Evolutionary conservation across 345 rosid species (phyloP).

Genomic region (Eucalyptus sp.): DNA sequence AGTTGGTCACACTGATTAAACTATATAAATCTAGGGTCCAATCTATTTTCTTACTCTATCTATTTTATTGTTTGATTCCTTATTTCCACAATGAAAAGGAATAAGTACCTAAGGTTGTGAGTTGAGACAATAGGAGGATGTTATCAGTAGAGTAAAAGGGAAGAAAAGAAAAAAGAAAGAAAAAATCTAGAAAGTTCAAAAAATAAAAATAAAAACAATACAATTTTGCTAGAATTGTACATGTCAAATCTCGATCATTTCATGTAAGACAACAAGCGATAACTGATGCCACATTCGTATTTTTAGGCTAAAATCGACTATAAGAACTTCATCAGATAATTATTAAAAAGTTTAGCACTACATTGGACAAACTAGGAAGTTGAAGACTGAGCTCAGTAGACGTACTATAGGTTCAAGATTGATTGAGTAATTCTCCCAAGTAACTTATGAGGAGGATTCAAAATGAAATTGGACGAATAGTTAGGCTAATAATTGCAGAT

Average conservation of each 20-base stretch:
- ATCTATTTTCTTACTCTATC: background rate
- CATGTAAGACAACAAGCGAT: background rate
- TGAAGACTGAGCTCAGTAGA: background rate
- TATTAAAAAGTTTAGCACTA: background rate
- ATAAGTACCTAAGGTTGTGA: background rate
- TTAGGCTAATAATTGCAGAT: background rate
- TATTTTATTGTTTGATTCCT: background rate
- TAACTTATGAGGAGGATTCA: background rate
- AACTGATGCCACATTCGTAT: accelerated
- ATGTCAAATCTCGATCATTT: background rate
- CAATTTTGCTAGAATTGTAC: background rate
- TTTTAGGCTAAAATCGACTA: background rate
- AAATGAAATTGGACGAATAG: background rate
- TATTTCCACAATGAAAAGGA: background rate
- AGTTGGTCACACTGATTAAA: too few species aligned
- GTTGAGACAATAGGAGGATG: background rate
- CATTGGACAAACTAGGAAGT: background rate
- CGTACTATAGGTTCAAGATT: background rate
- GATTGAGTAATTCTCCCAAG: background rate
- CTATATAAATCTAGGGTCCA: background rate
- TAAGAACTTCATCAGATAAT: background rate
- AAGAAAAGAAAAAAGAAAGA: background rate
- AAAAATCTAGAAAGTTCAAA: background rate
- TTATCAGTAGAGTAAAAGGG: background rate
- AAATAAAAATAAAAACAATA: background rate